phyloP scores from a whole-genome alignment of 202 grass and related monocot species.

The Schoenoplectus tabernaemontani region DNA sequence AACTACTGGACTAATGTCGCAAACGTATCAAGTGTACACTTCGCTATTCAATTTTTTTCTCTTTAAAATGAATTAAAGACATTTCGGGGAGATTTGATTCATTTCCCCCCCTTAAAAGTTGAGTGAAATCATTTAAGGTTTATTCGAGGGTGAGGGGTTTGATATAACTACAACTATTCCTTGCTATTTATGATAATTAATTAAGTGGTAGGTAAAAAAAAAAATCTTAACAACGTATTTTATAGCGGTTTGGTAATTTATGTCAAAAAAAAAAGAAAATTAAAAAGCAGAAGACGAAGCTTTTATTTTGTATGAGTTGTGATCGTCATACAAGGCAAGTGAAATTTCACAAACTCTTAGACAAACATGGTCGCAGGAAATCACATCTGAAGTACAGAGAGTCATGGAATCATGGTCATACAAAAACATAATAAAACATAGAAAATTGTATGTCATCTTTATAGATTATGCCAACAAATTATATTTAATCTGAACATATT shows the following conservation, averaged over 20 bases:
- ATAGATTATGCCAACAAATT: not conserved
- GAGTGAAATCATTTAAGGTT: too few species aligned
- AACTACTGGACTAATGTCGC: not conserved
- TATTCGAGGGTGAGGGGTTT: too few species aligned
- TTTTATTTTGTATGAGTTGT: not conserved
- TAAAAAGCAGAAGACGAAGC: too few species aligned
- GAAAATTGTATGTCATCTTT: not conserved
- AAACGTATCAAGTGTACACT: not conserved
- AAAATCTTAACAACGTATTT: too few species aligned
- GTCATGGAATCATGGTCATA: not conserved
- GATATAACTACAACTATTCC: too few species aligned
- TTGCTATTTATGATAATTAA: too few species aligned
- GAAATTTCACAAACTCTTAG: not conserved
- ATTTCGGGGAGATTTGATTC: too few species aligned
- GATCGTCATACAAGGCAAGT: not conserved
- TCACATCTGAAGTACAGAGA: not conserved
- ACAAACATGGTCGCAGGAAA: not conserved
- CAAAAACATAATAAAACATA: not conserved
- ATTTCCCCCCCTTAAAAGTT: too few species aligned
- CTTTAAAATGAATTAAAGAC: too few species aligned
- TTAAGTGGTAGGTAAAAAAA: too few species aligned
- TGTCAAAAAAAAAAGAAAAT: too few species aligned
- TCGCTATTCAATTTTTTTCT: not conserved
- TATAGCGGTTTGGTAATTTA: too few species aligned
- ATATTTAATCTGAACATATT: not conserved